Evolutionary conservation across 805 yeast species (phyloP), one percentile per base, ranked within the genome.

Genomic region (Monosporozyma servazzii): DNA sequence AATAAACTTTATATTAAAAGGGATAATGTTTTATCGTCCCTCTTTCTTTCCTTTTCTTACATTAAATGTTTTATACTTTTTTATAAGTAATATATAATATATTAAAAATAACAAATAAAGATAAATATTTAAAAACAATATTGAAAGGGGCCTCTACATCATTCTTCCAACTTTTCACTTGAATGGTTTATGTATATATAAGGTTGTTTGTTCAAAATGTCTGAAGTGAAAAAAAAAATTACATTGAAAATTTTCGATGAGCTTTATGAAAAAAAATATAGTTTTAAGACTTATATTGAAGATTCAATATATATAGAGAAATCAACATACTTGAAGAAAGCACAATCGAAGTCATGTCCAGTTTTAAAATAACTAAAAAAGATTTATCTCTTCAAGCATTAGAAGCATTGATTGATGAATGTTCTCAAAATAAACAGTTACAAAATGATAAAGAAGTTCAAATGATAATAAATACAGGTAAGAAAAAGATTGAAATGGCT

Each of bases 401-500:
- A 15, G 55, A 53, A 3, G 56, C 69, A 3, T 46, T 66, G 25
- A 44, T 62, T 15, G 31, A 56, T 3, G 65, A 63, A 30, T 65
- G 69, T 41, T 62, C 67, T 46, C 65, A 69, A 1, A 67, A 65
- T 53, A 50, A 58, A n/a, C 58, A 56, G 17, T 52, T 66, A 21
- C 46, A 51, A 17, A 54, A 60, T 45, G 70, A 66, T 48, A 59
- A 58, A 47, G 59, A 58, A 46, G 53, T 65, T 33, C 66, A 62
- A 39, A 54, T 81, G 37, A 72, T 79, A 45, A 68, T 82, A 44
- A 77, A 78, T 56, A 75, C 80, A 7, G 70, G 67, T 10, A 67
- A 68, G 41, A 47, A 52, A 21, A 76, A 78, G 25, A 70, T 78
- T 44, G 62, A 76, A 3, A 61, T 68, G 27, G 59, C 69, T 25